A percentile compares a stretch with the other conserved stretches of the same genome.
Conservation (phyloP, 352 stramenopile genomes). For the Plasmopara viticola region DNA sequence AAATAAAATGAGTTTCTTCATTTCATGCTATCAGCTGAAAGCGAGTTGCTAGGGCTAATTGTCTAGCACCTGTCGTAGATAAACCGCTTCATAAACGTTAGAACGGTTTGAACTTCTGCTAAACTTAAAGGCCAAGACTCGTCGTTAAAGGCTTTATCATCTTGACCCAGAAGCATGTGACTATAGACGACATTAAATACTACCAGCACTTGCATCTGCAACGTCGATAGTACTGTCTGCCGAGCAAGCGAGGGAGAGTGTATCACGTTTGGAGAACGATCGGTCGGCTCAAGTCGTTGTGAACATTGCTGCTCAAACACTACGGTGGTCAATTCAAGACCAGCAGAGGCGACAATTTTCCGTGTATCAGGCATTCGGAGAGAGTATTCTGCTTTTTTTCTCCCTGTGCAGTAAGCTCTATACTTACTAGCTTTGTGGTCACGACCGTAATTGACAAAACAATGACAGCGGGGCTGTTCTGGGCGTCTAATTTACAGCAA, state of each 20-base stretch:
- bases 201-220: conserved; percentile 37
- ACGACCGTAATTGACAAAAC: conserved; percentile 4
- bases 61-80: conserved; percentile 71
- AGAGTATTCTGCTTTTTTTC: conserved; percentile 26
- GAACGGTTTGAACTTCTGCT: conserved; percentile 34
- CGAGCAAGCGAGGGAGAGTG: conserved; percentile 10
- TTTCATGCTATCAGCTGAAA: conserved; percentile 17
- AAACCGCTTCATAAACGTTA: conserved; percentile 52
- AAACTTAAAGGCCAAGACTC: conserved; percentile 43
- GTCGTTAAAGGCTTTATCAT: conserved; percentile 72
- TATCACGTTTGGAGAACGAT: conserved; percentile 23
- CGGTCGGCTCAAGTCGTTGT: conserved; percentile 27
- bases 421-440: conserved; percentile 17
- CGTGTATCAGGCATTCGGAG: conserved; percentile 22
- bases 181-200: conserved; percentile 63
- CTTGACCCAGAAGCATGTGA: conserved; percentile 54
- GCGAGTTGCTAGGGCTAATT: conserved; percentile 16
- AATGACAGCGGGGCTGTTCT: conserved; percentile 5
- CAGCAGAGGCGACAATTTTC: conserved; percentile 3
- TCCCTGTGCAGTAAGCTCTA: conserved; percentile 18
- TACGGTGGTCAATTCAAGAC: conserved; percentile 8
- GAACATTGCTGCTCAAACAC: conserved; percentile 16
- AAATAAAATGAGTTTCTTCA: conserved; percentile 31
- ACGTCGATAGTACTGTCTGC: conserved; percentile 12
- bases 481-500: conserved; percentile 9